Evolutionary conservation across 257 asterid species (phyloP), one percentile per base, ranked within the genome.

Genomic region (Plantago major): DNA sequence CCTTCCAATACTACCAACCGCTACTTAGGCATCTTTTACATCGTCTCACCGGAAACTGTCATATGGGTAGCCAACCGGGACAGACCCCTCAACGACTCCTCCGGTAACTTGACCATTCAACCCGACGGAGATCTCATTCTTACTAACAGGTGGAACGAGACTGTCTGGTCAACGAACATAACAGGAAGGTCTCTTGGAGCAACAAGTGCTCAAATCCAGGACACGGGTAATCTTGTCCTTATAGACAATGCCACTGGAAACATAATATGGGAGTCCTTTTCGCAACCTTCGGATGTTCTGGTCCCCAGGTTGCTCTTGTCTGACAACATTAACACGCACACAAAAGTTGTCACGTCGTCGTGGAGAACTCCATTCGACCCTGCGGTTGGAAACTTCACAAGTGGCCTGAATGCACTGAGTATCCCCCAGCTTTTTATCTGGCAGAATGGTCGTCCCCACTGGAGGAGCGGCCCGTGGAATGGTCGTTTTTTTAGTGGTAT

Each of bases 381-480:
- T 0, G 58, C 2, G 2, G 42, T 17, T 0, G 87, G 90, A 14
- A 57, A 30, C 54, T 83, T 75, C 66, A 66, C 76, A 9, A 15
- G 61, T 1, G 83, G 85, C 10, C 79, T 81, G 14, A 70, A 65
- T 22, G 76, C 75, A 5, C 15, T 28, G 33, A 46, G 51, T 3
- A 68, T 78, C 64, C 81, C 80, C 0, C 84, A 83, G 40, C 55
- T 83, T 7, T 51, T 44, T 73, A 78, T 49, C 12, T 83, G 87
- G 87, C 65, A 67, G 0, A 64, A 80, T 47, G 78, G 70, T 3
- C 64, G 60, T 7, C 82, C 83, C 7, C 55, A 68, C 68, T 80
- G 80, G 84, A 42, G 79, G 66, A 79, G 82, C 64, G 89, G 90
- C 37, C 87, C 82, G 8, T 83, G 90, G 90, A 83, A 83, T 68